Conservation (phyloP, 495 filamentous ascomycete species). For the Trichocladium uniseriatum region DNA sequence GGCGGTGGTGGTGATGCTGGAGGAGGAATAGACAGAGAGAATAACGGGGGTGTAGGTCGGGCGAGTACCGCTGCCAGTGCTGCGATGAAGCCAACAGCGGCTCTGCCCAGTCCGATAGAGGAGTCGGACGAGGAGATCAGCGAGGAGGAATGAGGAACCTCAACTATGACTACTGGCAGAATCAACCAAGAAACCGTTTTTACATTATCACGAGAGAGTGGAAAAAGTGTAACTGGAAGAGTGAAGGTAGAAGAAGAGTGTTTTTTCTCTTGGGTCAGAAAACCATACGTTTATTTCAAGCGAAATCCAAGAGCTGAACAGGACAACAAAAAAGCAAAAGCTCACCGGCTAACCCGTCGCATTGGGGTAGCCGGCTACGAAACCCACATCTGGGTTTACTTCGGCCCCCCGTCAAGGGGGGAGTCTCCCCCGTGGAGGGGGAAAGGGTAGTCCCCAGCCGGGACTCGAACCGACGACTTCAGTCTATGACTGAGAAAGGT, state of each 20-base stretch:
- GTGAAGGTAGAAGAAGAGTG: too few species aligned
- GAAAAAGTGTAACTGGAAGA: too few species aligned
- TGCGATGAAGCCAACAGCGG: background rate
- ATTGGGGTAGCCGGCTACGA: background rate
- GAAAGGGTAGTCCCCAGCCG: too few species aligned
- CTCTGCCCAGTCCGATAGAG: background rate
- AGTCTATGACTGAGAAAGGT: too few species aligned
- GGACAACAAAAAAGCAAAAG: background rate
- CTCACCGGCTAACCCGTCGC: background rate
- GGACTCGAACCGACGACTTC: too few species aligned
- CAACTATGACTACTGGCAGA: too few species aligned
- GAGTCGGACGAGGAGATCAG: background rate
- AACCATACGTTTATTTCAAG: too few species aligned
- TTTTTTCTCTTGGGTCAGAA: too few species aligned
- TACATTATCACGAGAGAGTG: background rate
- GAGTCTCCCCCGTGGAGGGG: too few species aligned
- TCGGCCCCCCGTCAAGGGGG: too few species aligned
- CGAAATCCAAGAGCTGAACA: too few species aligned
- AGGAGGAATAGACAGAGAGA: background rate
- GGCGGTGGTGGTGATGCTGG: background rate
- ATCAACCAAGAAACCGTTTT: too few species aligned
- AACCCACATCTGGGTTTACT: background rate
- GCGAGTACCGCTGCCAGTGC: background rate
- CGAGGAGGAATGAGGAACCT: conserved; percentile 8
- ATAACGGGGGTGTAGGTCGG: background rate